A percentile compares a stretch with the other conserved stretches of the same genome.
phyloP scores from a whole-genome alignment of 176 grass and related monocot species.

The Chrysopogon serrulatus region DNA sequence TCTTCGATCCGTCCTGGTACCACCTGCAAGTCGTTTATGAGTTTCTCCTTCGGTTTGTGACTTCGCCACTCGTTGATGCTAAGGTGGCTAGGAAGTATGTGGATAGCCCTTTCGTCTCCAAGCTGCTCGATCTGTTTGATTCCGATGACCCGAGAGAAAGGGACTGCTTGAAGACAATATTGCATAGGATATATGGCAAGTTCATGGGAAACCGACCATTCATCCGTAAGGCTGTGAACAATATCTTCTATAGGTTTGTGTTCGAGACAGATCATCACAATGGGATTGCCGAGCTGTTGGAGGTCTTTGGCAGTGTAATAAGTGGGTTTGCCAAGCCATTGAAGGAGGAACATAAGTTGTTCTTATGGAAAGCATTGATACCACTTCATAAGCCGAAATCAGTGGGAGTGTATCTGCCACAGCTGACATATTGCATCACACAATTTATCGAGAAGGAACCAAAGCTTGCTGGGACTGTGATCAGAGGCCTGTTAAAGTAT shows the following conservation, averaged over 20 bases:
- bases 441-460: constrained; percentile 96
- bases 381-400: constrained; percentile 80
- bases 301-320: constrained; percentile 88
- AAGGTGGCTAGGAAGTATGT: constrained; percentile 91
- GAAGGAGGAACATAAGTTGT: constrained; percentile 92
- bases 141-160: constrained; percentile 94
- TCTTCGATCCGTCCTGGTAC: constrained; percentile 91
- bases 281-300: constrained; percentile 79
- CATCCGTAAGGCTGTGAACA: constrained; percentile 84
- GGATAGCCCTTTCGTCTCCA: constrained; percentile 68
- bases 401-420: constrained; percentile 69
- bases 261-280: constrained; percentile 81
- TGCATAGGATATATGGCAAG: constrained; percentile 83
- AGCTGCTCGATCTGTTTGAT: constrained; percentile 87
- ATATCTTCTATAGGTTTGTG: constrained; percentile 80
- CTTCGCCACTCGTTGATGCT: constrained; percentile 70
- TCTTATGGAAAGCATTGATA: constrained; percentile 75
- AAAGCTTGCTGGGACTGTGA: constrained; percentile 68
- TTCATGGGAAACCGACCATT: constrained; percentile 83
- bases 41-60: constrained; percentile 81
- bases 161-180: constrained; percentile 74
- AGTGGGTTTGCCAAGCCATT: constrained; percentile 88
- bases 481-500: constrained; percentile 81
- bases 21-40: constrained; percentile 94
- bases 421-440: constrained; percentile 84